phyloP scores from a whole-genome alignment of 73 alveolate genomes.

The Symbiodinium pilosum region DNA sequence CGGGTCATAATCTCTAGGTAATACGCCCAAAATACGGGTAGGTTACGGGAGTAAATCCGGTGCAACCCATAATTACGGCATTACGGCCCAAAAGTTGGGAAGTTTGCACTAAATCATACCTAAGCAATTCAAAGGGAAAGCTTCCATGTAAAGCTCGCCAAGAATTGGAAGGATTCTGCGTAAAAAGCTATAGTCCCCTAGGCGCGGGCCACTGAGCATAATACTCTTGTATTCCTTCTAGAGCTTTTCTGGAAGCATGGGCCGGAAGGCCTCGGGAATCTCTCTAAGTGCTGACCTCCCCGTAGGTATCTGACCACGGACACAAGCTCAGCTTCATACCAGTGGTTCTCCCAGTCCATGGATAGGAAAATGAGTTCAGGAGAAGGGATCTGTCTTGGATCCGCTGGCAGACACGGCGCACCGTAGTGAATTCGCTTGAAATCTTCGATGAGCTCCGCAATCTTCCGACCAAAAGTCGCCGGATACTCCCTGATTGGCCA shows the following conservation, averaged over 20 bases:
- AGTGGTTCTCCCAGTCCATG: neutral
- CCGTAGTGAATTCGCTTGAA: neutral
- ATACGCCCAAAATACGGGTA: neutral
- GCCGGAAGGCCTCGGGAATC: neutral
- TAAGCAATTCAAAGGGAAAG: neutral
- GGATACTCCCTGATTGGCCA: neutral
- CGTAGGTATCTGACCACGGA: neutral
- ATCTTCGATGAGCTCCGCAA: neutral
- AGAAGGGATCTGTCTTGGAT: neutral
- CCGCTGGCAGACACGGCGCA: neutral
- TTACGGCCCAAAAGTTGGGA: neutral
- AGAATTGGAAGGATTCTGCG: no score
- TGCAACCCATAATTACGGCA: neutral
- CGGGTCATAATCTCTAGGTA: neutral
- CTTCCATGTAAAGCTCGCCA: no score
- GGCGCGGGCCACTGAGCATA: no score
- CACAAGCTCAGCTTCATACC: constrained; percentile 12
- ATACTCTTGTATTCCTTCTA: no score
- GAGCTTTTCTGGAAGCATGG: neutral
- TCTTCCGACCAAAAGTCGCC: neutral
- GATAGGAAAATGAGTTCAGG: neutral
- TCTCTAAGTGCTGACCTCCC: neutral
- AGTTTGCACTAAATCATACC: no score
- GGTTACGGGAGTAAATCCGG: neutral
- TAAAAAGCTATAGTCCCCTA: no score